Evolutionary conservation across 805 yeast species (phyloP).

Genomic region (Debaryomyces hansenii): DNA sequence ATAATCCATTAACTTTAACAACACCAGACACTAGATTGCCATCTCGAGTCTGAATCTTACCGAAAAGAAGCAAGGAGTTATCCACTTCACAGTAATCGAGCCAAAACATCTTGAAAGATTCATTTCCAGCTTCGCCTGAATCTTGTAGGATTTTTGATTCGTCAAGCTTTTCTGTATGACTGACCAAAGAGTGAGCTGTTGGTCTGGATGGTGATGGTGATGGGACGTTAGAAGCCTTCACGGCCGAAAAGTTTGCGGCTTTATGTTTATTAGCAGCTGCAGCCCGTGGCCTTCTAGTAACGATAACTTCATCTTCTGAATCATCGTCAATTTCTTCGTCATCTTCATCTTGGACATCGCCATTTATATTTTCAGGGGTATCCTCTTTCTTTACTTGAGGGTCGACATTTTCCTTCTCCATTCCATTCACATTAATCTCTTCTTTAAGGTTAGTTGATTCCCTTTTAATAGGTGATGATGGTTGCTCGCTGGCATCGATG

Average conservation of each 20-base stretch:
- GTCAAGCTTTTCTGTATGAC: conserved; percentile 36
- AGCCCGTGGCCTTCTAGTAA: conserved; percentile 52
- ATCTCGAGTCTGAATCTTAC: conserved; percentile 66
- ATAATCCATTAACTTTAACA: conserved; percentile 69
- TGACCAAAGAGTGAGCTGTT: conserved; percentile 15
- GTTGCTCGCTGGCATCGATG: conserved; percentile 19
- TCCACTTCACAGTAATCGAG: conserved; percentile 82
- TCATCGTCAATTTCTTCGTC: conserved; percentile 38
- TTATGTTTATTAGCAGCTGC: conserved; percentile 43
- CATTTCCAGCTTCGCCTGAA: conserved; percentile 30
- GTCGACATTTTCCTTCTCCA: conserved; percentile 14
- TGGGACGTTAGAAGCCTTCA: conserved; percentile 27
- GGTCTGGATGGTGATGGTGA: conserved; percentile 22
- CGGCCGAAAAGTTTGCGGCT: conserved; percentile 40
- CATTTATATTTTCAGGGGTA: conserved; percentile 3
- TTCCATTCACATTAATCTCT: conserved; percentile 5
- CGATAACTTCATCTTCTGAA: conserved; percentile 60
- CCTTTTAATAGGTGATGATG: conserved; percentile 39
- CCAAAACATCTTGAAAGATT: conserved; percentile 79
- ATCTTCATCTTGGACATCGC: conserved; percentile 9
- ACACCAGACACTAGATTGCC: conserved; percentile 67
- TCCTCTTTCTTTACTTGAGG: conserved; percentile 4
- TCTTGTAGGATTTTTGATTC: conserved; percentile 17
- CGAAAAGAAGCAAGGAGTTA: conserved; percentile 69
- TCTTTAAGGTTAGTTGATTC: background rate